Evolutionary conservation across 345 rosid genomes (phyloP), one percentile per base, ranked within the genome.

Genomic region (Murraya koenigii): DNA sequence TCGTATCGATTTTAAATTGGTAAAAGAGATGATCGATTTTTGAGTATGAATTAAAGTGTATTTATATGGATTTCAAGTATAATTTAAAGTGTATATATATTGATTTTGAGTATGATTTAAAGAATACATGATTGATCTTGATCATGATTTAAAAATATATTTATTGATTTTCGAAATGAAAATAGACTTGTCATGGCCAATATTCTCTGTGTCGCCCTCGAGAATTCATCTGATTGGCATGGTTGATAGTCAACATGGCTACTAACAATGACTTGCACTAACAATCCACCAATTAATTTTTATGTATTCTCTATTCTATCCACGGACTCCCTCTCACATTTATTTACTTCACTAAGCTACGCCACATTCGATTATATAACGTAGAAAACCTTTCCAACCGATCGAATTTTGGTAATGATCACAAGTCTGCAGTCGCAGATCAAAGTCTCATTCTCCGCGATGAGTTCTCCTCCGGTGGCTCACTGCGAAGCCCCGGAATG

Each of bases 311-410:
- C 36, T 49, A n/a, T 81, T 8, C 78, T n/a, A 81, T 75, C 93
- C 94, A 87, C 90, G 89, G 9, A 83, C 93, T 90, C 32, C 26
- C 81, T 79, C 78, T 89, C 87, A 76, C 85, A 86, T 87, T 87
- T 75, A 85, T 74, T 52, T 0, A 52, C 22, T 52, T 52, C 4
- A 49, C 80, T 55, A 74, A 56, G 69, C 79, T 59, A 49, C 14
- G 78, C 71, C 85, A 82, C 63, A 77, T 59, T 36, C 9, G 66
- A 56, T 9, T 17, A 5, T 75, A 22, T 79, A 80, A 74, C 71
- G 30, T 62, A 35, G 4, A 28, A 5, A 32, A 32, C 15, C 47
- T 35, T 58, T 25, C 17, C 28, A 66, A 68, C 52, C 25, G 19
- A 22, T 13, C 15, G 49, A 11, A 44, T 2, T 4, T 26, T 55